Evolutionary conservation across 257 asterid species (phyloP), one percentile per base, ranked within the genome.

Genomic region (Hygrophila difformis): DNA sequence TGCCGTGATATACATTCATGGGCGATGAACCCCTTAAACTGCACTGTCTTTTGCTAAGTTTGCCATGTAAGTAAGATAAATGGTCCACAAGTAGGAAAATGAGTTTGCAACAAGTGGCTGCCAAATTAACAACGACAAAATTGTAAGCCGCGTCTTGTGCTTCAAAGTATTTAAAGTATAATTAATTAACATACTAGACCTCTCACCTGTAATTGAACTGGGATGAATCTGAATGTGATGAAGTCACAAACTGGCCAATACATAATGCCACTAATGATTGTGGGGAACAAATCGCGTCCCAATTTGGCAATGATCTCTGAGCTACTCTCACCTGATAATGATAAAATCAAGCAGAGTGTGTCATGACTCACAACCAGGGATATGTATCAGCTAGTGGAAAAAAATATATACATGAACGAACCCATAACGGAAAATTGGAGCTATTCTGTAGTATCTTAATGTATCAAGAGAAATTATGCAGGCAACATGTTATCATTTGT

Each of bases 221-320:
- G 93, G 56, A 79, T 60, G 70, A 88, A 88, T 65, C 70, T 88
- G 86, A 84, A 88, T 1, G 93, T 81, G 41, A 88, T 49, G 20
- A 81, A 88, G 55, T 88, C 97, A 61, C 95, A 88, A 18, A 76
- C 2, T 2, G 97, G 95, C 95, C 95, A 88, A 61, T 84, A 88
- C 79, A 84, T 70, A 36, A 71, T 34, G 29, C 94, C 88, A 15
- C 57, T 84, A 18, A 69, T 24, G 68, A 82, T 31, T 0, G 95
- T 81, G 51, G 94, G 94, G 38, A 76, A 18, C 68, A 88, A 45
- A 55, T 88, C 95, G 1, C 97, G 95, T 53, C 73, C 81, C 76
- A 88, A 62, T 65, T 95, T 64, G 31, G 76, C 89, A 56, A 74
- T 57, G 47, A 84, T 84, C 73, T 81, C 94, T 3, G 65, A 49